Conservation (phyloP, 1,139 yeast genomes). For the Yamadazyma sp. region DNA sequence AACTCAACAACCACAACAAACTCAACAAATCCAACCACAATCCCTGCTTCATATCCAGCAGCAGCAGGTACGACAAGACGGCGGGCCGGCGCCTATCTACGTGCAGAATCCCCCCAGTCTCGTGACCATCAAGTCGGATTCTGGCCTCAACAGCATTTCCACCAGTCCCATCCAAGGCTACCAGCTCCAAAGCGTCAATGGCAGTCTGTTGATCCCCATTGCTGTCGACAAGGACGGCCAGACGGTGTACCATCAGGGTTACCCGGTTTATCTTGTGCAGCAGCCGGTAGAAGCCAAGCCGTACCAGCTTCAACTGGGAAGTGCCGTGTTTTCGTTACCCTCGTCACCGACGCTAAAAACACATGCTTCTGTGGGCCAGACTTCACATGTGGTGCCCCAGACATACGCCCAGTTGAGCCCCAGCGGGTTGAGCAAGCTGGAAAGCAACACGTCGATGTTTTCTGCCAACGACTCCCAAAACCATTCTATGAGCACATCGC, state of each 20-base stretch:
- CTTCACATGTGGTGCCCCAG: no score
- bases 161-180: constrained; percentile 3
- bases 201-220: constrained; percentile 22
- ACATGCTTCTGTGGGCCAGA: no score
- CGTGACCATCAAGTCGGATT: constrained; percentile 2
- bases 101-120: constrained; percentile 3
- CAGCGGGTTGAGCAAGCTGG: constrained; percentile 13
- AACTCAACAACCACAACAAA: neutral
- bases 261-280: constrained; percentile 38
- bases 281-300: constrained; percentile 14
- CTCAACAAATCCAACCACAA: no score
- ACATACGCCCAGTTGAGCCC: constrained; percentile 15
- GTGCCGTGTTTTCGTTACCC: constrained; percentile 27
- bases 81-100: neutral
- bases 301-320: constrained; percentile 20
- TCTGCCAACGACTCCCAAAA: constrained; percentile 6
- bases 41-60: neutral
- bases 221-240: constrained; percentile 37
- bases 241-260: constrained; percentile 32
- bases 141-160: constrained; percentile 1
- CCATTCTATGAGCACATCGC: constrained; percentile 36
- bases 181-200: constrained; percentile 5
- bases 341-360: constrained; percentile 25
- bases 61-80: neutral
- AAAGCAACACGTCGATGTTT: constrained; percentile 18